Evolutionary conservation across 1,284 basidiomycete species (phyloP), one percentile per base, ranked within the genome.

Genomic region (Amylostereum chailletii): DNA sequence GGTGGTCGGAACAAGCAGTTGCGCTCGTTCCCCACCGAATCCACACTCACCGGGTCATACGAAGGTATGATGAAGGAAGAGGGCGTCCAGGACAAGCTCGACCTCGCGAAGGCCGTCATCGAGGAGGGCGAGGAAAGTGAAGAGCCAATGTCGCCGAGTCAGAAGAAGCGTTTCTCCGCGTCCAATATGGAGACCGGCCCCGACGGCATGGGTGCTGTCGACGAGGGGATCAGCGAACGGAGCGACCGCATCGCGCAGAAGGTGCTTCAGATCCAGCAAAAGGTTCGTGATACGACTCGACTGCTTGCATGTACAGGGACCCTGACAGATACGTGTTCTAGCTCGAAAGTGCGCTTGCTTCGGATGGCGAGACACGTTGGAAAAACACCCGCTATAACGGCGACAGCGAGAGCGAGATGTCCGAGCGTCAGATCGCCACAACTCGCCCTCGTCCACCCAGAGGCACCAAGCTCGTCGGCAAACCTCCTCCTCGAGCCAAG

Each of bases 191-290:
- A 85, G 52, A 55, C 67, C 29, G 72, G 74, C 45, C 82, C 86
- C 56, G 87, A 89, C 60, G 82, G 81, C 29, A 87, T 90, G 83
- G 75, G 70, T 50, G 87, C 86, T 29, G 85, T 90, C 10, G 87
- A 90, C 57, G 84, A 86, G 62, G 84, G 86, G 27, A 91, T 90
- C 63, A 86, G 78, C 56, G 74, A 83, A 61, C 83, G 83, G 63
- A 90, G 85, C 58, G 88, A 90, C 57, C 83, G 77, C 58, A 90
- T 91, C 54, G 84, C 88, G 34, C 80, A 86, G 65, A 90, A 90
- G 63, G 84, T 90, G 36, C 60, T 85, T 46, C 79, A 88, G 63
- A 91, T 90, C 55, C 88, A 90, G 65, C 81, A 85, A 57, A 90
- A 90, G 76, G 86, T 87, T 44, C 11, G 66, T 59, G 49, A 49